Evolutionary conservation across 352 stramenopile genomes (phyloP).

Genomic region (Thalassiosira hispida): DNA sequence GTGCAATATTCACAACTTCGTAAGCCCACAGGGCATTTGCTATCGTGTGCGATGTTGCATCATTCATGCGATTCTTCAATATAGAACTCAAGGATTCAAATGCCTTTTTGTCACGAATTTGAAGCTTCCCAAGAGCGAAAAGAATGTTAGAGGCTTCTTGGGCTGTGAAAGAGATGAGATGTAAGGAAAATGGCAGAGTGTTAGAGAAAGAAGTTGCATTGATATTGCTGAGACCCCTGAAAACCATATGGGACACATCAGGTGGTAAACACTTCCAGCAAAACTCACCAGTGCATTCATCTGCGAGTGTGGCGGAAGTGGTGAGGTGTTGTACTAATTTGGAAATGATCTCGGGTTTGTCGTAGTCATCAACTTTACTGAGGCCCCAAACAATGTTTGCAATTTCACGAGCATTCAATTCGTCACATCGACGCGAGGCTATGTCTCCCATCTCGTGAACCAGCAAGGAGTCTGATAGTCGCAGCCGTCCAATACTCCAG

Average conservation of each 20-base stretch:
- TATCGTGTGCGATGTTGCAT: conserved; percentile 65
- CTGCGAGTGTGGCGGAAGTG: not conserved
- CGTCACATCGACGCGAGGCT: conserved; percentile 20
- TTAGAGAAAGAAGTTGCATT: too few species aligned
- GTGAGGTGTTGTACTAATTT: conserved; percentile 29
- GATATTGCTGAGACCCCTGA: too few species aligned
- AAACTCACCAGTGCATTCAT: conserved; percentile 31
- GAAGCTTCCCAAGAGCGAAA: conserved; percentile 64
- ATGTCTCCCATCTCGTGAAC: conserved; percentile 47
- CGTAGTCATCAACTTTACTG: conserved; percentile 58
- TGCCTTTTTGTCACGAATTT: conserved; percentile 60
- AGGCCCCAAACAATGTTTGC: conserved; percentile 74
- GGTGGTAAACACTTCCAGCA: too few species aligned
- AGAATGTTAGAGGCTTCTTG: conserved; percentile 68
- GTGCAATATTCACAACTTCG: conserved; percentile 45
- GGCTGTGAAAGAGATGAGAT: too few species aligned
- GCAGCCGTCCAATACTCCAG: conserved; percentile 67
- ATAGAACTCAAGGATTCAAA: conserved; percentile 59
- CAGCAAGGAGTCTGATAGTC: conserved; percentile 27
- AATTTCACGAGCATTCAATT: conserved; percentile 62
- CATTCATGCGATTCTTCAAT: conserved; percentile 61
- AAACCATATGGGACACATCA: too few species aligned
- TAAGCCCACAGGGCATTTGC: conserved; percentile 72
- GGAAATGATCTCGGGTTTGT: conserved; percentile 44
- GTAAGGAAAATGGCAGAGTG: too few species aligned